phyloP scores from a whole-genome alignment of 441 rosid species.

The Corymbia calophylla region DNA sequence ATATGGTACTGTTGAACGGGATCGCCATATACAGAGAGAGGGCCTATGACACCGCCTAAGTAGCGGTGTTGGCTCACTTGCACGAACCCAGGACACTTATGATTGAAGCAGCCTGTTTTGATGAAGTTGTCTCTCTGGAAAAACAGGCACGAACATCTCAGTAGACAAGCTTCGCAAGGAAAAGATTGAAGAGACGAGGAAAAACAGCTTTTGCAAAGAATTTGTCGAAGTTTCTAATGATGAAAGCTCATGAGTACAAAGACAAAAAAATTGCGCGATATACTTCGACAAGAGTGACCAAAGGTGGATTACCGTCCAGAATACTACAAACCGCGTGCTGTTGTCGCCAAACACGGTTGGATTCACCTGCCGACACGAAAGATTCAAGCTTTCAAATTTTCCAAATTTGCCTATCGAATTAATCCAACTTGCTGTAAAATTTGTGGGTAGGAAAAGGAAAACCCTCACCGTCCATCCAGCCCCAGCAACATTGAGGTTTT shows the following conservation, averaged over 20 bases:
- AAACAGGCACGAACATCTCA: not conserved
- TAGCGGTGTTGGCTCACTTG: not conserved
- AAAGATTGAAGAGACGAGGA: not conserved
- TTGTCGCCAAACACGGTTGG: not conserved
- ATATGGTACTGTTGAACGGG: not conserved
- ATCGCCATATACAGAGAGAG: not conserved
- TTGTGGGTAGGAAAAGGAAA: not conserved
- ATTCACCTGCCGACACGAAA: not conserved
- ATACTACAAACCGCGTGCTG: not conserved
- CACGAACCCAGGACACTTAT: not conserved
- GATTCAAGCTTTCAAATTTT: not conserved
- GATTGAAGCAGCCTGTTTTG: not conserved
- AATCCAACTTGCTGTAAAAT: not conserved
- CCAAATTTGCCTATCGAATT: not conserved
- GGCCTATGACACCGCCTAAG: not conserved
- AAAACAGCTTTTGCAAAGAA: not conserved
- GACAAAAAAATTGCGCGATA: no score
- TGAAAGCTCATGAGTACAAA: no score
- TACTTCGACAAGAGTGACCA: not conserved
- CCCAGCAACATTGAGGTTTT: not conserved
- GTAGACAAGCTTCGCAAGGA: not conserved
- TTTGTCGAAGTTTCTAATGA: rapidly evolving
- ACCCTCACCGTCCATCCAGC: not conserved
- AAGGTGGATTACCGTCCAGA: not conserved
- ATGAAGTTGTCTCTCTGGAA: not conserved